Conservation (phyloP, 768 basidiomycete genomes). For the Termitomyces sp. region DNA sequence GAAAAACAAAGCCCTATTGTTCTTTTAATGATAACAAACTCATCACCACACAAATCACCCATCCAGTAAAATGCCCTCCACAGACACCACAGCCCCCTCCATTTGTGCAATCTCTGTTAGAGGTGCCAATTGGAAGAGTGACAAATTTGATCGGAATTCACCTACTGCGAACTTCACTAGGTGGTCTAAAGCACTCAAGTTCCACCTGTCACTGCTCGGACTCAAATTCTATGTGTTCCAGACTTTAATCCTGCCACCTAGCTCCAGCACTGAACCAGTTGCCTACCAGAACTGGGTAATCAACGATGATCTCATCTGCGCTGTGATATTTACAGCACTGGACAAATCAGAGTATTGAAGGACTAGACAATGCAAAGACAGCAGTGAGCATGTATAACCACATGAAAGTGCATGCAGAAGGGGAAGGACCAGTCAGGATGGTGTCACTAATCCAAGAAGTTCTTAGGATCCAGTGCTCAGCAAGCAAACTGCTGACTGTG, state of each 20-base stretch:
- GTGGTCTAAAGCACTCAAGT: not conserved
- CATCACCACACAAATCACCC: not conserved
- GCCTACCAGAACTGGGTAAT: not conserved
- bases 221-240: not conserved
- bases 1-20: not conserved
- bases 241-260: not conserved
- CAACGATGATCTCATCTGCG: not conserved
- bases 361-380: not conserved
- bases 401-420: not conserved
- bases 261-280: not conserved
- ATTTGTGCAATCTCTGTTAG: not conserved
- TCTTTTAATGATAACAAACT: not conserved
- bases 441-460: not conserved
- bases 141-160: not conserved
- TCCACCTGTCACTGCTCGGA: not conserved
- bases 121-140: not conserved
- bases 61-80: not conserved
- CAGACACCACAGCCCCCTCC: not conserved
- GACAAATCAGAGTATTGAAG: not conserved
- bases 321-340: not conserved
- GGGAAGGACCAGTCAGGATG: not conserved
- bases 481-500: not conserved
- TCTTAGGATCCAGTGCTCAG: not conserved
- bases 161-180: not conserved
- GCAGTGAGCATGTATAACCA: not conserved